Evolutionary conservation across 2,329 filamentous ascomycete species (phyloP).

Genomic region (Sporothrix schenckii): DNA sequence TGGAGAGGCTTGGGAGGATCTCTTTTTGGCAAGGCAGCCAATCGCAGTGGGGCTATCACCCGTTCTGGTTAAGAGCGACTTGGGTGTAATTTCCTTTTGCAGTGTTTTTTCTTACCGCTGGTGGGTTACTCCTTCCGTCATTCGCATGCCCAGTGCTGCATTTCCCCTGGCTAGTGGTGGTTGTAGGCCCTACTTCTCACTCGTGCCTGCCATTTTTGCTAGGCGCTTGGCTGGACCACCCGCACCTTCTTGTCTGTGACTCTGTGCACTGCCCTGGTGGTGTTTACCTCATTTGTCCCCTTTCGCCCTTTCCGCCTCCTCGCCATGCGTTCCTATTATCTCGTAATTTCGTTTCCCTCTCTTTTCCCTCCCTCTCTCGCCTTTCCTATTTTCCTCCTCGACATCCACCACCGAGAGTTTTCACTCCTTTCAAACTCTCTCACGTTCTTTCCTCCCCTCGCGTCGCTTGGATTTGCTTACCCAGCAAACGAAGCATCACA

Average conservation of each 20-base stretch:
- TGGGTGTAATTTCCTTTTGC: slow-evolving; percentile 31
- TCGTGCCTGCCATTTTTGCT: slow-evolving; percentile 14
- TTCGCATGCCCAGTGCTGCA: slow-evolving; percentile 19
- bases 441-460: slow-evolving; percentile 20
- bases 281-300: slow-evolving; percentile 20
- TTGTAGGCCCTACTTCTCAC: slow-evolving; percentile 11
- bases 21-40: slow-evolving; percentile 11
- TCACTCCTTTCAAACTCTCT: slow-evolving; percentile 31
- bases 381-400: slow-evolving; percentile 6
- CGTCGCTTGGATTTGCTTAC: slow-evolving; percentile 13
- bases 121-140: slow-evolving; percentile 12
- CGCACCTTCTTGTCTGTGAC: slow-evolving; percentile 7
- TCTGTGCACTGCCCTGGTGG: slow-evolving; percentile 19
- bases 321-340: slow-evolving; percentile 6
- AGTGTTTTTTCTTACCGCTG: slow-evolving; percentile 3
- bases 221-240: slow-evolving; percentile 25
- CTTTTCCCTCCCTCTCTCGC: slow-evolving; percentile 23
- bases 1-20: slow-evolving; percentile 7
- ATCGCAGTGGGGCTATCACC: slow-evolving; percentile 4
- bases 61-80: slow-evolving; percentile 27
- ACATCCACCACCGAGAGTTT: slow-evolving; percentile 27
- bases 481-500: slow-evolving; percentile 25
- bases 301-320: slow-evolving; percentile 2
- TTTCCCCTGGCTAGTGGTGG: slow-evolving; percentile 25
- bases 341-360: slow-evolving; percentile 24